Evolutionary conservation across 306 rosid genomes (phyloP).

Genomic region (Abrus precatorius): DNA sequence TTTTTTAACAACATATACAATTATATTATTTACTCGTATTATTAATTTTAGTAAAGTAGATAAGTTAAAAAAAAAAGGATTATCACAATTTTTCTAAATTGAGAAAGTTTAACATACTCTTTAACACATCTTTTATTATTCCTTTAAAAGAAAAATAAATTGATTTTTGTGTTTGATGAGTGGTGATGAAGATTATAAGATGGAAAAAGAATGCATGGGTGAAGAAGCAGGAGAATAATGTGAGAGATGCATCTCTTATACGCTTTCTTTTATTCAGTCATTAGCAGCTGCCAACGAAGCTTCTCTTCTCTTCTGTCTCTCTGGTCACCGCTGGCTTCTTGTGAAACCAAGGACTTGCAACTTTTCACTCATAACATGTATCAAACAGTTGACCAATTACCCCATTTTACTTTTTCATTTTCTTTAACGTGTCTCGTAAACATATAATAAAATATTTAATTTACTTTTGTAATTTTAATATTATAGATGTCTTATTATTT

Average conservation of each 20-base stretch:
- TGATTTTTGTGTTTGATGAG: background rate
- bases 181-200: background rate
- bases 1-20: background rate
- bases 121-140: background rate
- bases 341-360: constrained; percentile 28
- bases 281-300: constrained; percentile 15
- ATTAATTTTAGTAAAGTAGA: background rate
- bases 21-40: too few species aligned
- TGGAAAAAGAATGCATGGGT: background rate
- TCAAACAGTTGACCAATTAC: constrained; percentile 51
- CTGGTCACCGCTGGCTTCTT: background rate
- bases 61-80: background rate
- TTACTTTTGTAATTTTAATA: too few species aligned
- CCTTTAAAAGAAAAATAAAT: background rate
- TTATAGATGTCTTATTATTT: too few species aligned
- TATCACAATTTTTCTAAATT: background rate
- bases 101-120: background rate
- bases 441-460: too few species aligned
- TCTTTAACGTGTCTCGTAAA: background rate
- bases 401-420: background rate
- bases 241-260: background rate
- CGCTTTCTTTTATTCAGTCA: background rate
- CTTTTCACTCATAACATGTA: background rate
- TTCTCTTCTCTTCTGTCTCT: background rate
- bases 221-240: background rate